Evolutionary conservation across 2,329 filamentous ascomycete genomes (phyloP), one percentile per base, ranked within the genome.

Genomic region (Pseudocercospora fijiensis): DNA sequence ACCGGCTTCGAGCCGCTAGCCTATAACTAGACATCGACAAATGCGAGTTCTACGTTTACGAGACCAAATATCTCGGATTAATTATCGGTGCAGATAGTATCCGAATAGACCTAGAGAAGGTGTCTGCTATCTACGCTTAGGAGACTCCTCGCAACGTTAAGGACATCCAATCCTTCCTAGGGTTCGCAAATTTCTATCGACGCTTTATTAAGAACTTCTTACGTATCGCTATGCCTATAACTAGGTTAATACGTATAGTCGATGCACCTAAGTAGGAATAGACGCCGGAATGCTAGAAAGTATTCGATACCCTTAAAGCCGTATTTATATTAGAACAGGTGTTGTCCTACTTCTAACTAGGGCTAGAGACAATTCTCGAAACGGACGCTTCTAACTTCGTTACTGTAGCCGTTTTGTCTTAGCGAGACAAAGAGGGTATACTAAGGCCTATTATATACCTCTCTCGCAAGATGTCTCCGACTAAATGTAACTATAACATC

Each of bases 21-120:
- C 62, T 72, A 27, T 53, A 63, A 4, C 26, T 59, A 4, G 58
- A 71, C 28, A 53, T 65, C 41, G 57, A 61, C 3, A 76, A 76
- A 49, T 76, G 70, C 57, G 58, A 65, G 7, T 76, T 75, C 41
- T 56, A 73, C 41, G 56, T 70, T 11, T 70, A 72, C 37, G 65
- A 73, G 65, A 62, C 75, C 16, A 65, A 67, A 43, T 73, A 61
- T 62, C 67, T 73, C 16, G 67, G 56, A 58, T 24, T 57, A 43
- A 27, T 58, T 43, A 43, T 58, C 45, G 45, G 16, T 47, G 20
- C 20, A 7, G 18, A 22, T 9, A 24, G 56, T 45, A 27, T 58
- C 13, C 4, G 24, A 11, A 58, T 58, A 58, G 56, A 55, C 51
- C 51, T 55, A 55, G 45, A 16, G 6, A 43, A 26, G 33, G 24